Conservation (phyloP, 345 rosid species). For the Gossypium turneri region DNA sequence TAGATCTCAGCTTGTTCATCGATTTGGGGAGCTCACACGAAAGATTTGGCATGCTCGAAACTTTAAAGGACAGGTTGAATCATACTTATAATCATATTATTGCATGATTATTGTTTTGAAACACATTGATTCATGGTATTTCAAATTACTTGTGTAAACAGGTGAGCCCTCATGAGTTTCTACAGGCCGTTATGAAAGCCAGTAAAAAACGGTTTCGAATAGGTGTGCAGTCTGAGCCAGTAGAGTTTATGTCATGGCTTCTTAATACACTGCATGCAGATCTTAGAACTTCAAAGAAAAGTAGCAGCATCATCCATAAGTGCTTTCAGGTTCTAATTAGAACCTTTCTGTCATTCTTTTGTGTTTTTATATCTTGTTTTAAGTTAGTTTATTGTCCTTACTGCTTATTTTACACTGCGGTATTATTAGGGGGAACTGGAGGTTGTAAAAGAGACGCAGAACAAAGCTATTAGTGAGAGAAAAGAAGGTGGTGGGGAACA, state of each 20-base stretch:
- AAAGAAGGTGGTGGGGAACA: constrained; percentile 41
- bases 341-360: background rate
- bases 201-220: constrained; percentile 84
- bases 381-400: background rate
- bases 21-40: constrained; percentile 89
- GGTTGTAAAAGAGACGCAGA: constrained; percentile 74
- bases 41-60: constrained; percentile 97
- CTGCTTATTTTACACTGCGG: constrained; percentile 15
- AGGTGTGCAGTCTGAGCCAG: constrained; percentile 91
- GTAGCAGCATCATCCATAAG: constrained; percentile 70
- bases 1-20: constrained; percentile 80
- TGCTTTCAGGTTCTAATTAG: constrained; percentile 78
- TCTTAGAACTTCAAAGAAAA: constrained; percentile 57
- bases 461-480: constrained; percentile 38
- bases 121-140: constrained; percentile 10
- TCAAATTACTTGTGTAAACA: constrained; percentile 27
- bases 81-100: background rate
- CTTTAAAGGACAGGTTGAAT: constrained; percentile 91
- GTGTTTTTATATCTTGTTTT: background rate
- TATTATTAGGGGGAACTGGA: constrained; percentile 73
- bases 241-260: constrained; percentile 97
- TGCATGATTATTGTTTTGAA: constrained; percentile 11
- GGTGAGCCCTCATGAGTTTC: constrained; percentile 99
- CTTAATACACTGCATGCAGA: constrained; percentile 77
- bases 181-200: constrained; percentile 96